Conservation (phyloP, 2,329 filamentous ascomycete species). For the Venturia carpophila region DNA sequence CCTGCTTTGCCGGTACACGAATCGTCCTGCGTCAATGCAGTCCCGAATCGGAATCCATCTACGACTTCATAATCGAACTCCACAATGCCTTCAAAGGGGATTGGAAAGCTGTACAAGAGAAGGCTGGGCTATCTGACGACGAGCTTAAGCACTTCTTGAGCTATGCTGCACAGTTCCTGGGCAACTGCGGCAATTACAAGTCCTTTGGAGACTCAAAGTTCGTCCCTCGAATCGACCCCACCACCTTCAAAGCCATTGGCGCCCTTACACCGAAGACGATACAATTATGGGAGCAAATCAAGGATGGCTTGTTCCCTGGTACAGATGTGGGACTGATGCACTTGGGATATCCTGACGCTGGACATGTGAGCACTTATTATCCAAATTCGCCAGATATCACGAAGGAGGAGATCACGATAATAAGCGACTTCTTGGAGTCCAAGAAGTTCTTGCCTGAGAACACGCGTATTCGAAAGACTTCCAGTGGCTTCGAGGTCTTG, state of each 20-base stretch:
- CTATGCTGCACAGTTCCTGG: constrained; percentile 43
- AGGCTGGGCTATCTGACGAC: constrained; percentile 35
- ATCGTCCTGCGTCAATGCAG: constrained; percentile 48
- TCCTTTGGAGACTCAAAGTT: constrained; percentile 45
- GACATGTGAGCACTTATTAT: constrained; percentile 45
- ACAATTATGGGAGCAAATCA: constrained; percentile 37
- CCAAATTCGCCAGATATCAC: constrained; percentile 42
- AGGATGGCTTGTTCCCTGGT: constrained; percentile 39
- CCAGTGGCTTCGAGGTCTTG: constrained; percentile 39
- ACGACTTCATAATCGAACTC: constrained; percentile 47
- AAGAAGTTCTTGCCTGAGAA: constrained; percentile 43
- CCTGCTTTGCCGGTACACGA: constrained; percentile 42
- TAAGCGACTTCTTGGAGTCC: constrained; percentile 40
- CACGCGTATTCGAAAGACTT: constrained; percentile 40
- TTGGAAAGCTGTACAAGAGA: constrained; percentile 39
- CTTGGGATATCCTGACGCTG: constrained; percentile 42
- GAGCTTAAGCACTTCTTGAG: constrained; percentile 35
- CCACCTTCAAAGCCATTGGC: constrained; percentile 39
- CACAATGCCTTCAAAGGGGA: constrained; percentile 42
- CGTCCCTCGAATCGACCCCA: constrained; percentile 38
- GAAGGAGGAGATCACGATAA: constrained; percentile 39
- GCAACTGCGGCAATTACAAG: constrained; percentile 49
- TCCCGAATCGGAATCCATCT: constrained; percentile 44
- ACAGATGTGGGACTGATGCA: constrained; percentile 37
- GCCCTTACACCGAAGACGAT: constrained; percentile 33